Conservation (phyloP, 495 filamentous ascomycete genomes). For the Xylaria intraflava region DNA sequence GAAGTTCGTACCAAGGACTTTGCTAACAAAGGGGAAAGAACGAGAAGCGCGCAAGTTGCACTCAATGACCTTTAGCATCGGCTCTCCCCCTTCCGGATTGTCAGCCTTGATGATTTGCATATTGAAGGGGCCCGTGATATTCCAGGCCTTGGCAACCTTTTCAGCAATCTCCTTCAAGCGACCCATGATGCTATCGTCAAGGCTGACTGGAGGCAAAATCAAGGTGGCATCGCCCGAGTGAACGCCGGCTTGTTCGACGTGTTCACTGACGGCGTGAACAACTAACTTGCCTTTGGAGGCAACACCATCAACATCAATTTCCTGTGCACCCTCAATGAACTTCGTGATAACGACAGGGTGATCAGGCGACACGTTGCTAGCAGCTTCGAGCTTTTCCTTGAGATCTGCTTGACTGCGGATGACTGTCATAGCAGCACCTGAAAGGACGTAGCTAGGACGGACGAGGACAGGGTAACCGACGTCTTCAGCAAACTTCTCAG, state of each 20-base stretch:
- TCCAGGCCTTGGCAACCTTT: constrained; percentile 96
- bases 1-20: constrained; percentile 95
- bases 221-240: constrained; percentile 97
- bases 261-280: constrained; percentile 91
- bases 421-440: constrained; percentile 98
- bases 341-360: constrained; percentile 99
- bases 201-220: constrained; percentile 77
- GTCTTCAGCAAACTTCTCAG: constrained; percentile 75
- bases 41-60: constrained; percentile 97
- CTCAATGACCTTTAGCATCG: constrained; percentile 89
- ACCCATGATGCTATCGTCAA: constrained; percentile 67
- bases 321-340: constrained; percentile 95
- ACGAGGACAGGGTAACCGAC: constrained; percentile 93
- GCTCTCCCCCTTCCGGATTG: constrained; percentile 60
- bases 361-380: constrained; percentile 85
- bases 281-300: constrained; percentile 80
- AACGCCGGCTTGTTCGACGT: constrained; percentile 95
- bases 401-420: constrained; percentile 88
- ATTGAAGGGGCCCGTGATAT: constrained; percentile 95
- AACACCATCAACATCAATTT: constrained; percentile 97
- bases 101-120: constrained; percentile 99
- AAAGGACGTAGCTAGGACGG: constrained; percentile 94
- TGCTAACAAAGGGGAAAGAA: constrained; percentile 96
- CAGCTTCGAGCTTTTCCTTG: constrained; percentile 83
- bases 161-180: constrained; percentile 90